Percentiles rank a stretch among this genome's conserved stretches.
Evolutionary conservation across 257 asterid species (phyloP).

Genomic region (Apocynum venetum): DNA sequence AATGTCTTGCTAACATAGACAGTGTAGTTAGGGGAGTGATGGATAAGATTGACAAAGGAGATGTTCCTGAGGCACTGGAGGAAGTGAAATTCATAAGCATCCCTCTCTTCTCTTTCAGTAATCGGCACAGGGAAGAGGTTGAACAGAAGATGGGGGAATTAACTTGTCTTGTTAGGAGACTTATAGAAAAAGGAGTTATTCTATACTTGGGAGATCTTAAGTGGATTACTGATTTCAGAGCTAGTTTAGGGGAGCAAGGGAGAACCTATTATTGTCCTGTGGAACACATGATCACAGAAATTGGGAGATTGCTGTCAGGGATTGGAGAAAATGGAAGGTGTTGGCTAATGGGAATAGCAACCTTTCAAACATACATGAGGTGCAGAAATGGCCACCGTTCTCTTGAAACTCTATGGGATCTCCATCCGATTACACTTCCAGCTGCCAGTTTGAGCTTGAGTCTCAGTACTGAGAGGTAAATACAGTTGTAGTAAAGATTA

Average conservation of each 20-base stretch:
- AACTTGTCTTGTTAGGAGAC: conserved; percentile 45
- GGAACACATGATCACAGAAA: conserved; percentile 77
- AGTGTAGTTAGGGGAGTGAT: conserved; percentile 44
- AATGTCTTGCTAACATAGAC: conserved; percentile 41
- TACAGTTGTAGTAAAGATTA: not conserved
- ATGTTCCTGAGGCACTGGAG: conserved; percentile 41
- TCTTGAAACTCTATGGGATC: conserved; percentile 65
- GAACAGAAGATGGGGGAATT: conserved; percentile 60
- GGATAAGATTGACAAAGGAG: conserved; percentile 49
- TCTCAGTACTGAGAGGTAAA: conserved; percentile 55
- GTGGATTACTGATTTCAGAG: conserved; percentile 68
- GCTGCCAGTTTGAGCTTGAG: conserved; percentile 52
- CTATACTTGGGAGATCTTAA: conserved; percentile 76
- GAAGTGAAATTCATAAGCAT: conserved; percentile 56
- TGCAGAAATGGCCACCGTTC: conserved; percentile 62
- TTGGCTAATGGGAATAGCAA: conserved; percentile 82
- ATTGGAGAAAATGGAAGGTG: conserved; percentile 45
- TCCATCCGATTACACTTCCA: conserved; percentile 70
- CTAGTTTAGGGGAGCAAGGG: conserved; percentile 24
- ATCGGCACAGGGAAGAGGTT: conserved; percentile 53
- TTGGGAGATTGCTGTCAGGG: conserved; percentile 50
- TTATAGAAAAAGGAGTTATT: conserved; percentile 58
- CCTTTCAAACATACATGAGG: conserved; percentile 61
- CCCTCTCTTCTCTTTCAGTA: conserved; percentile 48
- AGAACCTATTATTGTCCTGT: conserved; percentile 57